A percentile compares a stretch with the other conserved stretches of the same genome.
Evolutionary conservation across 371 early-diverging fungal genomes (phyloP).

Genomic region (Zancudomyces culisetae): DNA sequence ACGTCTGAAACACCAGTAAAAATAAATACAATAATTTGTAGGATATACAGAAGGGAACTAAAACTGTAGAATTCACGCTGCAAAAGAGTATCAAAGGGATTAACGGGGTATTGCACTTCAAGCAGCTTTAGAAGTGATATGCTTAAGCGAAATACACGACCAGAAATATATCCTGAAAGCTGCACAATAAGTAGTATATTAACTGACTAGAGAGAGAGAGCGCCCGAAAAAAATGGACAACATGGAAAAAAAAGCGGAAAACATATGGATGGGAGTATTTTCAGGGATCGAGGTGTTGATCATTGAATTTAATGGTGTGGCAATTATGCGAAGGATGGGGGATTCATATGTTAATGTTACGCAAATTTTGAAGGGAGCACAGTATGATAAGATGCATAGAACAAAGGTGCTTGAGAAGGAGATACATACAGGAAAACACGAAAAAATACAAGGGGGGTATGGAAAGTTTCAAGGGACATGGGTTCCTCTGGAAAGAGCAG

Average conservation of each 20-base stretch:
- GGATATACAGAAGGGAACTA: too few relatives aligned
- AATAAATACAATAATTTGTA: too few relatives aligned
- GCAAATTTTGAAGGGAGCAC: slow-evolving; percentile 84
- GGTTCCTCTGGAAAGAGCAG: neutral
- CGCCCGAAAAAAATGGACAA: neutral
- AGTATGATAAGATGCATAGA: slow-evolving; percentile 69
- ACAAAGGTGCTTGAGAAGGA: slow-evolving; percentile 78
- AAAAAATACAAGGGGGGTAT: slow-evolving; percentile 89
- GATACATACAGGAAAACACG: slow-evolving; percentile 56
- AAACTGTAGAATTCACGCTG: too few relatives aligned
- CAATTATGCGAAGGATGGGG: slow-evolving; percentile 68
- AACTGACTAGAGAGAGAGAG: too few relatives aligned
- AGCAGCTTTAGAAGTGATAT: too few relatives aligned
- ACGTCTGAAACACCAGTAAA: too few relatives aligned
- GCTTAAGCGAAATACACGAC: too few relatives aligned
- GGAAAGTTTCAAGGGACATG: slow-evolving; percentile 86
- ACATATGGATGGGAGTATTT: slow-evolving; percentile 44
- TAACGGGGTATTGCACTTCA: too few relatives aligned
- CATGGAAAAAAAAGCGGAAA: neutral
- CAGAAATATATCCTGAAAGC: too few relatives aligned
- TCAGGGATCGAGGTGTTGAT: slow-evolving; percentile 84
- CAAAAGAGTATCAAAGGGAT: too few relatives aligned
- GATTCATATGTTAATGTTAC: slow-evolving; percentile 86
- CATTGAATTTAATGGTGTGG: slow-evolving; percentile 55
- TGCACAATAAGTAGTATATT: too few relatives aligned